Percentiles rank a stretch among this genome's conserved stretches.
Conservation (phyloP, 306 rosid genomes). For the Sophora flavescens region DNA sequence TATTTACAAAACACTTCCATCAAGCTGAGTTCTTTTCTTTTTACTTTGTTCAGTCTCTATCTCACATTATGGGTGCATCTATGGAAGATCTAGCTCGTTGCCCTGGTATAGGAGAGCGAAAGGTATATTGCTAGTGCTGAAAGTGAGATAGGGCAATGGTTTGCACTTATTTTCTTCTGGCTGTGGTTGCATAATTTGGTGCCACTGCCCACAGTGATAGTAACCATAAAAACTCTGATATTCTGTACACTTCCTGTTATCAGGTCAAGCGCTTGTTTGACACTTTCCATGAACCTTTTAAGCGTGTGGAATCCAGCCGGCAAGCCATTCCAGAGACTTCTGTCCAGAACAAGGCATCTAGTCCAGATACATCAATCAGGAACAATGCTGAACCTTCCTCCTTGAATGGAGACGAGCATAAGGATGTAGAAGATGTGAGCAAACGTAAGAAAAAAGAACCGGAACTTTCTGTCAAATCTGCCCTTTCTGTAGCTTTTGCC, state of each 20-base stretch:
- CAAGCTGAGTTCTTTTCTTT: slow-evolving; percentile 40
- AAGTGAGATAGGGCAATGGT: slow-evolving; percentile 27
- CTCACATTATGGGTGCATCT: slow-evolving; percentile 93
- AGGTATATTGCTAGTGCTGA: slow-evolving; percentile 61
- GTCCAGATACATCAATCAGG: slow-evolving; percentile 51
- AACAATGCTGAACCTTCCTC: slow-evolving; percentile 58
- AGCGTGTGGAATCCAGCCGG: slow-evolving; percentile 68
- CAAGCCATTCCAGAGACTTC: slow-evolving; percentile 59
- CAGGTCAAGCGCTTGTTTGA: slow-evolving; percentile 92
- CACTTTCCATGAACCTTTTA: slow-evolving; percentile 95
- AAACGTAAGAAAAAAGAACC: slow-evolving; percentile 65
- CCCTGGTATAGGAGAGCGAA: slow-evolving; percentile 99
- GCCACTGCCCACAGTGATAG: slow-evolving; percentile 10
- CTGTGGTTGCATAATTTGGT: slow-evolving; percentile 32
- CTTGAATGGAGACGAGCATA: slow-evolving; percentile 52
- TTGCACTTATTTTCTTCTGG: slow-evolving; percentile 12
- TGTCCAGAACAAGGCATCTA: slow-evolving; percentile 46
- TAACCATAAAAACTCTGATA: slow-evolving; percentile 32
- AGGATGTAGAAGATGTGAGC: slow-evolving; percentile 49
- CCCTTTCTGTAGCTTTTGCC: slow-evolving; percentile 87
- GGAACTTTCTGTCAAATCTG: slow-evolving; percentile 72
- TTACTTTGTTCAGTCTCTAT: slow-evolving; percentile 69
- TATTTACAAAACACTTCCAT: slow-evolving; percentile 25
- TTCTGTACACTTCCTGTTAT: slow-evolving; percentile 33
- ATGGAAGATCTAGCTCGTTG: slow-evolving; percentile 99